Evolutionary conservation across 2,329 filamentous ascomycete species (phyloP), one percentile per base, ranked within the genome.

Genomic region (Epichloe gansuensis): DNA sequence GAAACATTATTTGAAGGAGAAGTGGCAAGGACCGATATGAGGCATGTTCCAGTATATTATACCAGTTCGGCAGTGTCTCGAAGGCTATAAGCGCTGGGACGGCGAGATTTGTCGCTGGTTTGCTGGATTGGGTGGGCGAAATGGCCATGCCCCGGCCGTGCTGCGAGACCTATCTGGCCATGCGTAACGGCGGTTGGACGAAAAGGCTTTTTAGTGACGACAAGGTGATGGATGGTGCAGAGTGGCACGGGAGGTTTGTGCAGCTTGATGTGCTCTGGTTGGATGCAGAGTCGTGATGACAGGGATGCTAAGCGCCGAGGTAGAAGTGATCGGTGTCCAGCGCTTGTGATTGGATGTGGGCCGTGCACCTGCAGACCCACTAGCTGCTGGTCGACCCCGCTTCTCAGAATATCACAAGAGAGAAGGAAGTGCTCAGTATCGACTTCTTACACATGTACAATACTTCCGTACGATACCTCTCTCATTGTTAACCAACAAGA

Each of bases 11-110:
- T 61, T 70, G 72, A 72, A 68, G 63, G 69, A 70, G 67, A 73
- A 61, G 63, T 64, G 67, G 70, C 69, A 70, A 70, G 68, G 67
- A 66, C 64, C 17, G 60, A 65, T 54, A 65, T 66, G 67, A 69
- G 70, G 71, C 68, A 67, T 64, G 64, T 70, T 69, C 68, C 69
- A 71, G 76, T 78, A 78, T 78, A 77, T 78, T 78, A 77, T 78
- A 54, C 49, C 34, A 48, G 8, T 67, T 67, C 64, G 64, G 62
- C 62, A 65, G 63, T 72, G 71, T 68, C 63, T 70, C 67, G 64
- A 66, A 63, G 13, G 63, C 51, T 48, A 21, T 21, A 2, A 50
- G 57, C 56, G 59, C 58, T 57, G 54, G 44, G 41, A 39, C 37
- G 25, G 48, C 43, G 53, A 51, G 5, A 13, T 23, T n/a, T 9